A percentile compares a stretch with the other conserved stretches of the same genome.
Conservation (phyloP, 2,329 filamentous ascomycete species). For the Phyllosticta citriasiana region DNA sequence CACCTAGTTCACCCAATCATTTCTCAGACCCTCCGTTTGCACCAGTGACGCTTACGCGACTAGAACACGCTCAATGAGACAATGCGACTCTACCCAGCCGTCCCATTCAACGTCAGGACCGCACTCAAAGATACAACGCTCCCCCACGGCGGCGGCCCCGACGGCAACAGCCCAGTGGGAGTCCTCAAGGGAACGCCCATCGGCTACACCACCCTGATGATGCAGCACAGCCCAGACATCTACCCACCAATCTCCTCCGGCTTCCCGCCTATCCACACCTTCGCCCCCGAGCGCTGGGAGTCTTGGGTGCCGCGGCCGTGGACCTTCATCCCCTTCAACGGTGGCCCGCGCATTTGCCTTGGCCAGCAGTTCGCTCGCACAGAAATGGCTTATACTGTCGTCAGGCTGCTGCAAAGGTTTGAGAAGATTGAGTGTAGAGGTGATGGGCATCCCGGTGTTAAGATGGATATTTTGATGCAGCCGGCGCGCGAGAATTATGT, state of each 20-base stretch:
- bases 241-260: conserved; percentile 31
- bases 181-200: conserved; percentile 35
- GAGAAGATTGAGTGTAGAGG: conserved; percentile 27
- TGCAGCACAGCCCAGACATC: conserved; percentile 41
- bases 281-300: conserved; percentile 42
- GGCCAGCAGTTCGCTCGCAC: conserved; percentile 43
- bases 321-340: conserved; percentile 39
- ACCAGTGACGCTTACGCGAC: conserved; percentile 27
- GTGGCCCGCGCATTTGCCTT: conserved; percentile 40
- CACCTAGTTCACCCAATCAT: not conserved
- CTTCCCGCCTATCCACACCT: conserved; percentile 33
- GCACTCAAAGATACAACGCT: conserved; percentile 39
- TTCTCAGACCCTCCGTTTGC: not conserved
- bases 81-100: conserved; percentile 40
- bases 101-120: conserved; percentile 41
- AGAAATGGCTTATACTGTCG: conserved; percentile 40
- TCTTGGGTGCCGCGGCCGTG: conserved; percentile 40
- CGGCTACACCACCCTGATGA: conserved; percentile 37
- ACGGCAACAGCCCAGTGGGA: conserved; percentile 36
- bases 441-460: conserved; percentile 29
- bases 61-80: conserved; percentile 33
- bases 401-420: conserved; percentile 36
- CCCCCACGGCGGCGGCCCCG: conserved; percentile 38
- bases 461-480: conserved; percentile 40
- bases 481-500: conserved; percentile 33